Percentiles rank a stretch among this genome's conserved stretches.
These are phyloP conservation scores for Globisporangium polare DNA, from an alignment of 352 stramenopile species.

Conservation along the genomic window DNA sequence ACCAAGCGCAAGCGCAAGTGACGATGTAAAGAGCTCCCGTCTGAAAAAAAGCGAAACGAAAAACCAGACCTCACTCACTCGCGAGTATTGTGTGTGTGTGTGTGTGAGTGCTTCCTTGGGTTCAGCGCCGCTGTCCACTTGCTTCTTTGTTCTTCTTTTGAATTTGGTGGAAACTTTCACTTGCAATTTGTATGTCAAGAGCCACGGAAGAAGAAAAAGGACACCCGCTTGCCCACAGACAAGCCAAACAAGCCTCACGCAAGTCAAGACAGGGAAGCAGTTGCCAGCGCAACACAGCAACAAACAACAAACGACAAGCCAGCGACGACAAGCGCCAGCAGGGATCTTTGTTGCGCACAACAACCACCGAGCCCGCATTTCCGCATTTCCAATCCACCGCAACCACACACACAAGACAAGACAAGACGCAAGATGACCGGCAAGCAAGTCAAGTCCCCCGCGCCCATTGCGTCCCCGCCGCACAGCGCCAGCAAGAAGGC, in stretches of 20 bases:
- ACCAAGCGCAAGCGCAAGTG: background rate
- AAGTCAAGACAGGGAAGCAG: background rate
- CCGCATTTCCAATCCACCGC: background rate
- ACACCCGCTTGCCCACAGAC: background rate
- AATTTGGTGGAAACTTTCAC: background rate
- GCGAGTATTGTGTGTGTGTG: background rate
- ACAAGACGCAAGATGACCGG: too few relatives aligned
- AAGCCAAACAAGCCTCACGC: background rate
- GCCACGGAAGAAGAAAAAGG: background rate
- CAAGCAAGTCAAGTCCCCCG: slow-evolving; percentile 14
- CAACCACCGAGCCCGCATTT: background rate
- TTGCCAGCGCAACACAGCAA: background rate
- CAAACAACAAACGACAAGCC: background rate
- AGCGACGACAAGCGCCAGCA: background rate
- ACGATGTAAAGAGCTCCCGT: background rate
- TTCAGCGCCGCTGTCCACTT: slow-evolving; percentile 1
- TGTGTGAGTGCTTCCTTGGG: background rate
- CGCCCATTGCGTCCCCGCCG: background rate
- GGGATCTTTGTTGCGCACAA: background rate
- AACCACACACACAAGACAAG: background rate
- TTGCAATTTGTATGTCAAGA: background rate
- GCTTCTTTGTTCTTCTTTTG: slow-evolving; percentile 1
- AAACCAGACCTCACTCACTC: background rate
- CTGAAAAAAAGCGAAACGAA: slow-evolving; percentile 5
- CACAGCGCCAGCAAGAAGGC: slow-evolving; percentile 10